Evolutionary conservation across 441 rosid species (phyloP).

Genomic region (Caryocar brasiliense): DNA sequence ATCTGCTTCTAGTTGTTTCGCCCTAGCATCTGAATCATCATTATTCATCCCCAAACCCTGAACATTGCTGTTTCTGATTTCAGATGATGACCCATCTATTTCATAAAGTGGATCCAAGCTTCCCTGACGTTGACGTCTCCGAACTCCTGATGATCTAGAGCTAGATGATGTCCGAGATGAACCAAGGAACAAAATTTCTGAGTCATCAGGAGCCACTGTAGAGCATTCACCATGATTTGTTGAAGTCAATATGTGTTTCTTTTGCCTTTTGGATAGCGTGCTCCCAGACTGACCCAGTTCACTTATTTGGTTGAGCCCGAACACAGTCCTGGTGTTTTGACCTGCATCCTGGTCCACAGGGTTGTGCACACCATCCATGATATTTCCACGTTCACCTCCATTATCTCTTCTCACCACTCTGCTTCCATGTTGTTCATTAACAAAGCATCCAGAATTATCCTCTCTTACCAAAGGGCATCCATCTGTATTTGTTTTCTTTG

Average conservation of each 20-base stretch:
- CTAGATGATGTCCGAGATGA: conserved; percentile 50
- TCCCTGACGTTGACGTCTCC: conserved; percentile 19
- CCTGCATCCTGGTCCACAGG: conserved; percentile 5
- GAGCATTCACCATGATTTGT: conserved; percentile 30
- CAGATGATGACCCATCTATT: conserved; percentile 39
- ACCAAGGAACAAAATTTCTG: conserved; percentile 37
- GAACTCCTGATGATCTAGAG: conserved; percentile 39
- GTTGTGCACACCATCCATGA: conserved; percentile 5
- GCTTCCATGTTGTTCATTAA: conserved; percentile 12
- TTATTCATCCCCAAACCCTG: conserved; percentile 20
- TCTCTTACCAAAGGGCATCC: conserved; percentile 15
- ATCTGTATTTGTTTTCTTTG: conserved; percentile 14
- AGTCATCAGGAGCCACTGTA: conserved; percentile 24
- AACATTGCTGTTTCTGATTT: conserved; percentile 14
- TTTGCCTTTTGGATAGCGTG: conserved; percentile 33
- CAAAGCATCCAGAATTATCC: conserved; percentile 19
- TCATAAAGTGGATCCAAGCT: conserved; percentile 27
- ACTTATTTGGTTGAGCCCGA: conserved; percentile 12
- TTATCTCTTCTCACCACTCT: conserved; percentile 21
- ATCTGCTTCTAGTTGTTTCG: conserved; percentile 81
- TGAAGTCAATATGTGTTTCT: conserved; percentile 22
- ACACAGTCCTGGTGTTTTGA: conserved; percentile 12
- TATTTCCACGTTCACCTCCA: conserved; percentile 15
- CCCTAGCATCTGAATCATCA: conserved; percentile 40
- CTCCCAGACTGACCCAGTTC: conserved; percentile 15